Percentiles rank a stretch among this genome's conserved stretches.
Evolutionary conservation across 306 rosid species (phyloP).

Genomic region (Lupinus albus): DNA sequence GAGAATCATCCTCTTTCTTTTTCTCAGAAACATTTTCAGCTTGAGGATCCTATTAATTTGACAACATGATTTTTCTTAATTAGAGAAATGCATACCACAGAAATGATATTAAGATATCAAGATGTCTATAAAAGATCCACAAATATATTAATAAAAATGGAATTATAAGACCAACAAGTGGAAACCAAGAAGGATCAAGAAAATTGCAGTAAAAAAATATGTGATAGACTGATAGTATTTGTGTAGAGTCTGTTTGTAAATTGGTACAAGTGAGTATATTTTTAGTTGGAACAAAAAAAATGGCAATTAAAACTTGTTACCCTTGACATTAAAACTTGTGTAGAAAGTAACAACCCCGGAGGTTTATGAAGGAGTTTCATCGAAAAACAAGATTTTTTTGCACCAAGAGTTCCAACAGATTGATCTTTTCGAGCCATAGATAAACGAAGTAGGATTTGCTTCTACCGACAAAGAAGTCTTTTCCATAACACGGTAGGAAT

Average conservation of each 20-base stretch:
- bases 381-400: neutral
- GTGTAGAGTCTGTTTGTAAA: neutral
- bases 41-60: constrained; percentile 55
- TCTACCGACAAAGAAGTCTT: too few relatives aligned
- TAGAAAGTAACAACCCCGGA: neutral
- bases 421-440: too few relatives aligned
- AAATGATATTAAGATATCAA: too few relatives aligned
- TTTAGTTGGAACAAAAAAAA: too few relatives aligned
- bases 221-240: neutral
- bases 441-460: too few relatives aligned
- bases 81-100: neutral
- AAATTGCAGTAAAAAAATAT: too few relatives aligned
- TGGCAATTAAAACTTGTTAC: neutral
- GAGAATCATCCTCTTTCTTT: constrained; percentile 47
- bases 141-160: neutral
- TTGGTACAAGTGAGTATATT: too few relatives aligned
- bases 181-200: too few relatives aligned
- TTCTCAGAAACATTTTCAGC: constrained; percentile 43
- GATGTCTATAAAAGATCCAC: neutral
- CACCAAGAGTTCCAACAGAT: too few relatives aligned
- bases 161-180: neutral
- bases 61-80: constrained; percentile 31
- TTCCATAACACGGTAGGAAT: too few relatives aligned
- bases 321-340: neutral
- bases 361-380: constrained; percentile 11